Base-by-base conservation (phyloP, 306 rosid species). In the Fagus sylvatica region DNA sequence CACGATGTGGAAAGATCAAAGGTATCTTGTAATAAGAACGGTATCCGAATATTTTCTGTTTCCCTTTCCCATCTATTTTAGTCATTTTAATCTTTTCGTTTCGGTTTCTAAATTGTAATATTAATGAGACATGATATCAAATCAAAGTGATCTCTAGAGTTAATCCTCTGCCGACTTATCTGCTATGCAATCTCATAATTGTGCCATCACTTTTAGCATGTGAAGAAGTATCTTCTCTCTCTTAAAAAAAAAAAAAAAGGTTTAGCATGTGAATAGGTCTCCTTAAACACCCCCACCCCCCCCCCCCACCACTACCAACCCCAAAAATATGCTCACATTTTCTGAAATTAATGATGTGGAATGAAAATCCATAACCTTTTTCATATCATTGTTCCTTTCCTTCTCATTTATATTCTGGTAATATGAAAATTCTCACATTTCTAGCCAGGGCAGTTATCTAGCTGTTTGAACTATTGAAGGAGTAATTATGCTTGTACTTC, bases 1-100 rank as follows among this genome's bases (percentile, higher is more conserved):
- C 97, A 68, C 91, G 99, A 53, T 90, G 93, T 65, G 99, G 98
- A 81, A 89, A 91, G 90, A 93, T 95, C 76, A 89, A 82, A 91
- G 96, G 99, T 95, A 81, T 40, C 17, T 28, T 55, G 36, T 54
- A 56, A 60, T 61, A 15, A 62, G 49, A 37, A 48, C 37, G 49
- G 33, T 7, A 66, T 39, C 71, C n/a, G 19, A 39, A n/a, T 66
- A 62, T 62, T 34, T 37, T 19, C 19, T 33, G 9, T 34, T 30
- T 59, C 65, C 37, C 51, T 46, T 10, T 15, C 1, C 51, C 51
- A 46, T 46, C 51, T 46, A 8, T 43, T 43, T 46, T 10, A 46
- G 11, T 46, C 51, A 46, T 8, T 46, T 46, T 10, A 10, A 46
- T 46, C 51, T 46, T 46, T 46, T 0, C 9, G 4, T 46, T 8